phyloP scores from a whole-genome alignment of 306 rosid species.

The Trifolium pratense region DNA sequence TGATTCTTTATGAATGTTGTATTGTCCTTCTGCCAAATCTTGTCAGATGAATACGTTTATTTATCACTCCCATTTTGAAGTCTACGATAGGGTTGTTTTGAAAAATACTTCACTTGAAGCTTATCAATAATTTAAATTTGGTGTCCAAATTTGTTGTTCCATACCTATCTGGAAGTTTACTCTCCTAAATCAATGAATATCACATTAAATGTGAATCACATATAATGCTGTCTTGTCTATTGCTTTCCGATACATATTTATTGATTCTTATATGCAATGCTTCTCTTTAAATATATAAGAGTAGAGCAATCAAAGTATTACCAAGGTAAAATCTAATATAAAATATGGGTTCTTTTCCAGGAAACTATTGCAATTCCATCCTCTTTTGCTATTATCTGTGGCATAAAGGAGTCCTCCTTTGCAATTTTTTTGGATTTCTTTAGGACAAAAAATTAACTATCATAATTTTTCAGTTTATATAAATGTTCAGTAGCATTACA shows the following conservation, averaged over 20 bases:
- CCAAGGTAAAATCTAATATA: neutral
- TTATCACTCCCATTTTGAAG: slow-evolving; percentile 17
- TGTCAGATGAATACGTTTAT: neutral
- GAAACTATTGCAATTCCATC: slow-evolving; percentile 11
- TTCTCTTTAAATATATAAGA: slow-evolving; percentile 3
- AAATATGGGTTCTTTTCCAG: slow-evolving; percentile 18
- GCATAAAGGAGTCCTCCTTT: neutral
- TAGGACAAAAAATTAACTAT: neutral
- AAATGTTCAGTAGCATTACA: neutral
- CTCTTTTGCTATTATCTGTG: slow-evolving; percentile 15
- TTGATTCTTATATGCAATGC: neutral
- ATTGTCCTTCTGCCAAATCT: neutral
- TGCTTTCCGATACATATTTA: slow-evolving; percentile 9
- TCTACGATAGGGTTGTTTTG: neutral
- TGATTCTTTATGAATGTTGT: neutral
- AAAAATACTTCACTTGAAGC: neutral
- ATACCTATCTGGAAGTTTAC: neutral
- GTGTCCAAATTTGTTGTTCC: neutral
- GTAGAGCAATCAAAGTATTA: slow-evolving; percentile 2
- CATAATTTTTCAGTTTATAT: slow-evolving; percentile 24
- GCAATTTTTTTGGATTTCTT: neutral
- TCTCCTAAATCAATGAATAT: neutral
- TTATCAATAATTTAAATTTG: neutral
- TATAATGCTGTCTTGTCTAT: neutral
- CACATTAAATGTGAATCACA: neutral